Base-by-base conservation (phyloP, 371 early-diverging fungal genomes). In the Mortierella sp. region DNA sequence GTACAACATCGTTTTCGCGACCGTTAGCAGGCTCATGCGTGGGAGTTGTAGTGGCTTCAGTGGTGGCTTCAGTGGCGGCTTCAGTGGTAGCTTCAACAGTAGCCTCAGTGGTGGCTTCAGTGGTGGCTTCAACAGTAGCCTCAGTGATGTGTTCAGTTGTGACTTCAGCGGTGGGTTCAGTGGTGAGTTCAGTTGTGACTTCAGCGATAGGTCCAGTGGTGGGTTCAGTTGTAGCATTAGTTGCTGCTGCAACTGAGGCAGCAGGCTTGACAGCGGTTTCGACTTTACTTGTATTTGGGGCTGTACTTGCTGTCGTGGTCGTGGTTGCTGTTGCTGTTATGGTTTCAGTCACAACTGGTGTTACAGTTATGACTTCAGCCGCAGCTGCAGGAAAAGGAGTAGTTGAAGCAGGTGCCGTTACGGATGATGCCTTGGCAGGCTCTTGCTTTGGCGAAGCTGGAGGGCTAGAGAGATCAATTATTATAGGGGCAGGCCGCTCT, bases 381-480 rank as follows among this genome's bases (percentile, higher is more conserved):
- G n/a, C n/a, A n/a, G n/a, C n/a, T n/a, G n/a, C n/a, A n/a, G 42
- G 13, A 23, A 42, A 29, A 7, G 26, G 9, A 10, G 40, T 26
- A 60, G 45, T 13, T 6, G 45, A 19, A 19, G 17, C 45, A 19
- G 45, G 45, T 45, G 45, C 45, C 2, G 45, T 19, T 6, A 17
- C 19, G 6, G 45, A 45, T 19, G 45, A 12, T 17, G 19, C 19
- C 45, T 45, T 45, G 17, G 60, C 40, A 34, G 40, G 29, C 23
- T 37, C 37, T 42, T 60, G 60, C 37, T 40, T 42, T 8, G 60
- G 60, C 22, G 60, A 60, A 29, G 12, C 42, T 40, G 60, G 26
- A 23, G 60, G 60, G 26, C 60, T 60, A 37, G 60, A 35, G n/a
- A 60, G 40, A 15, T 60, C 60, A 34, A 40, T 60, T 13, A 60